Evolutionary conservation across 2,329 filamentous ascomycete genomes (phyloP), one percentile per base, ranked within the genome.

Genomic region (Aureobasidium sp.): DNA sequence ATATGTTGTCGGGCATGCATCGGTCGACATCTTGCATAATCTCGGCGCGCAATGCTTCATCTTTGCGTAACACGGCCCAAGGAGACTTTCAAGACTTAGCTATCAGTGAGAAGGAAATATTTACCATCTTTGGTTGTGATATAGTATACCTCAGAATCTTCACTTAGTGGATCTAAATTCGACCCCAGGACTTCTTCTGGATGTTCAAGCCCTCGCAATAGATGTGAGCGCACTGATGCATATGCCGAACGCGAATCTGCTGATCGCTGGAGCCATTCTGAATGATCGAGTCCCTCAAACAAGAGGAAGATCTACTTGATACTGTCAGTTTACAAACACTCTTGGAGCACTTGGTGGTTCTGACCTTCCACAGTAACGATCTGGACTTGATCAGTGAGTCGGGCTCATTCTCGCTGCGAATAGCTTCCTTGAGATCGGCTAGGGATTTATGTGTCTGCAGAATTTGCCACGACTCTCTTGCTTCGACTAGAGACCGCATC

Each of bases 1-100:
- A 95, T 50, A 85, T 83, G 69, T 94, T 92, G 68, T 97, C 94
- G 6, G 93, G 94, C 74, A 97, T 83, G 71, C 87, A 90, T 66
- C 94, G 83, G 67, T 94, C 89, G 21, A 99, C 92, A 77, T 99
- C 94, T 76, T 97, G 94, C 61, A 88, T 84, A 61, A 99, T 97
- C 74, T 99, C 94, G 55, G 86, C 85, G 64, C 93, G 85, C 37
- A 95, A 82, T 50, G 85, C 78, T 77, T 97, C 91, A 74, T 99
- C 93, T 68, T 87, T 83, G 49, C 91, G 87, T 37, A 94, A 79
- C n/a, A 86, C 86, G 72, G 90, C 87, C 92, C 93, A 97, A 27
- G 92, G 92, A 61, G 91, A 96, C 88, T 96, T 79, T 68, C 72
- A 74, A 67, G 68, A 69, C 79, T 80, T 80, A 80, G 75, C 76